A percentile compares a stretch with the other conserved stretches of the same genome.
Evolutionary conservation across 495 filamentous ascomycete species (phyloP).

Genomic region (Daldinia bambusicola): DNA sequence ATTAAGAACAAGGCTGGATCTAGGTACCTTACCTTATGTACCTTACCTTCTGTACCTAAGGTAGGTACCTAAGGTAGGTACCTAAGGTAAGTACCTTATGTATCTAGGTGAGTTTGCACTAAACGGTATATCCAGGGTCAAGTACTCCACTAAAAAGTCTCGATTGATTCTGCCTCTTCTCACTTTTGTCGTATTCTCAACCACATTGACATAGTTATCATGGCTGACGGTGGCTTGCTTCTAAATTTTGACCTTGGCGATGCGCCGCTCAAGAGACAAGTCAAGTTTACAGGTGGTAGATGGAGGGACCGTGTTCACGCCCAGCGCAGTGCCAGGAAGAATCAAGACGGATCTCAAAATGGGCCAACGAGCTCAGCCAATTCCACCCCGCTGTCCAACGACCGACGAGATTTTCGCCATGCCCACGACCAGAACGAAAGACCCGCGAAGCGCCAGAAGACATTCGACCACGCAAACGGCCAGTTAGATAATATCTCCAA

Average conservation of each 20-base stretch:
- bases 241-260: conserved; percentile 87
- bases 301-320: conserved; percentile 90
- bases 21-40: too few relatives aligned
- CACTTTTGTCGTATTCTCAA: conserved; percentile 17
- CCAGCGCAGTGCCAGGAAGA: conserved; percentile 72
- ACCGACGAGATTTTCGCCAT: conserved; percentile 41
- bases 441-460: conserved; percentile 57
- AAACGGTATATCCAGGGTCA: background rate
- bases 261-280: conserved; percentile 64
- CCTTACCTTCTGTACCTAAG: too few relatives aligned
- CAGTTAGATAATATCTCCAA: conserved; percentile 22
- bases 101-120: background rate
- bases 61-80: too few relatives aligned
- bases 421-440: conserved; percentile 43
- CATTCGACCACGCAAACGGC: conserved; percentile 34
- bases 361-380: conserved; percentile 37
- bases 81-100: too few relatives aligned
- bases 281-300: conserved; percentile 84
- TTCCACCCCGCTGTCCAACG: conserved; percentile 41
- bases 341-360: conserved; percentile 49
- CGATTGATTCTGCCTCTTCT: background rate
- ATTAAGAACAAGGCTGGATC: too few relatives aligned
- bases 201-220: conserved; percentile 48
- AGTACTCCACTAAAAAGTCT: conserved; percentile 8
- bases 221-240: conserved; percentile 96